Percentiles rank a stretch among this genome's conserved stretches.
These are phyloP conservation scores for Eucalyptus cloeziana DNA, from an alignment of 345 rosid species.

Conservation along the genomic window DNA sequence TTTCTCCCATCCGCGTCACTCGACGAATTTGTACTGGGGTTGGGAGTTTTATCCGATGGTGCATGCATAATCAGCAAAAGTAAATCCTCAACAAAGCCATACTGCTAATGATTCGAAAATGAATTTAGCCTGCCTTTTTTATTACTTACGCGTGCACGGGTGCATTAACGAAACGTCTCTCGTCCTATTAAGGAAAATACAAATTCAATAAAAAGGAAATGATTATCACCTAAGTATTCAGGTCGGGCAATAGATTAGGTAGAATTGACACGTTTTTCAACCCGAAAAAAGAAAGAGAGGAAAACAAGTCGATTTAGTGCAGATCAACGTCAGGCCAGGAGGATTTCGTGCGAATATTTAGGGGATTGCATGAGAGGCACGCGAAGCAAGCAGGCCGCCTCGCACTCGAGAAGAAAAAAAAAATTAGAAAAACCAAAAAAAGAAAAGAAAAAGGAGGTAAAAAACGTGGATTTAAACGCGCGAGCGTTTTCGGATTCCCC, in stretches of 20 bases:
- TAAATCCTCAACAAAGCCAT: neutral
- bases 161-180: too few relatives aligned
- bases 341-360: neutral
- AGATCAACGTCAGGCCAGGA: neutral
- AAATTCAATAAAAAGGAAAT: neutral
- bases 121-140: neutral
- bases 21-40: neutral
- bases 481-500: neutral
- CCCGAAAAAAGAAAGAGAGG: neutral
- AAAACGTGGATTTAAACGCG: neutral
- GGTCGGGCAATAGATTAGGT: neutral
- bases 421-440: too few relatives aligned
- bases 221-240: neutral
- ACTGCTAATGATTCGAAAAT: neutral
- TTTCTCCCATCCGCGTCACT: neutral
- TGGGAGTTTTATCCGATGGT: neutral
- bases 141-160: neutral
- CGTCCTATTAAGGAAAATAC: neutral
- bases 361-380: neutral
- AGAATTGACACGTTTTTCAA: neutral
- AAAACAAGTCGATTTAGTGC: neutral
- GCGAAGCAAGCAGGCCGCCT: neutral
- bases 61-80: neutral
- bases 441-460: neutral
- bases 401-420: neutral